phyloP scores from a whole-genome alignment of 495 filamentous ascomycete genomes.

The Lasiosphaeria hispida region DNA sequence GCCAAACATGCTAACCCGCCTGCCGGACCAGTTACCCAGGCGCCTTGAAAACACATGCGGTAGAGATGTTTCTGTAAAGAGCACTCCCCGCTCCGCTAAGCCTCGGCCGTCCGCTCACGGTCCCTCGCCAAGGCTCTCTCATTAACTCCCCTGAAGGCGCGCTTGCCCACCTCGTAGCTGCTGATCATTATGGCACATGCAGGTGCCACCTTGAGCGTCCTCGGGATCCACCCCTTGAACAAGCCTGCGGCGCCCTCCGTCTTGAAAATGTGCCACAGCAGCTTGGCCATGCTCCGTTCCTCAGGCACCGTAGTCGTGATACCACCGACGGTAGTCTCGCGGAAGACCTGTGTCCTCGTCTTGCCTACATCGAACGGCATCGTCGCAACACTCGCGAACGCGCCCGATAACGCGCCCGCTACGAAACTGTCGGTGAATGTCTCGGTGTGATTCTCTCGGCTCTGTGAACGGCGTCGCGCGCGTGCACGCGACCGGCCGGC shows the following conservation, averaged over 20 bases:
- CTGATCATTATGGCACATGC: slow-evolving; percentile 99
- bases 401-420: slow-evolving; percentile 77
- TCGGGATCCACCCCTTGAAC: slow-evolving; percentile 85
- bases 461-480: slow-evolving; percentile 44
- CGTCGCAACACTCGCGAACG: slow-evolving; percentile 82
- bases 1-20: slow-evolving; percentile 23
- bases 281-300: slow-evolving; percentile 67
- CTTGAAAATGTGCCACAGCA: slow-evolving; percentile 83
- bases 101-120: background rate
- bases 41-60: background rate
- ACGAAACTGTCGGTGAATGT: slow-evolving; percentile 87
- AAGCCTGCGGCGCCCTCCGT: slow-evolving; percentile 78
- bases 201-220: slow-evolving; percentile 91
- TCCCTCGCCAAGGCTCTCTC: slow-evolving; percentile 48
- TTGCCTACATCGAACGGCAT: slow-evolving; percentile 98
- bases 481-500: slow-evolving; percentile 13
- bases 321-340: slow-evolving; percentile 41
- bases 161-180: slow-evolving; percentile 93
- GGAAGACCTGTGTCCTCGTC: slow-evolving; percentile 82
- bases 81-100: too few species aligned
- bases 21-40: background rate
- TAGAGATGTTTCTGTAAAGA: background rate
- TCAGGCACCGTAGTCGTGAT: slow-evolving; percentile 56
- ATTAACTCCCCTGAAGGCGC: slow-evolving; percentile 76
- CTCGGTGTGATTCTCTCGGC: slow-evolving; percentile 57